Conservation (phyloP, 176 grass and related monocot genomes). For the Carex myosuroides region DNA sequence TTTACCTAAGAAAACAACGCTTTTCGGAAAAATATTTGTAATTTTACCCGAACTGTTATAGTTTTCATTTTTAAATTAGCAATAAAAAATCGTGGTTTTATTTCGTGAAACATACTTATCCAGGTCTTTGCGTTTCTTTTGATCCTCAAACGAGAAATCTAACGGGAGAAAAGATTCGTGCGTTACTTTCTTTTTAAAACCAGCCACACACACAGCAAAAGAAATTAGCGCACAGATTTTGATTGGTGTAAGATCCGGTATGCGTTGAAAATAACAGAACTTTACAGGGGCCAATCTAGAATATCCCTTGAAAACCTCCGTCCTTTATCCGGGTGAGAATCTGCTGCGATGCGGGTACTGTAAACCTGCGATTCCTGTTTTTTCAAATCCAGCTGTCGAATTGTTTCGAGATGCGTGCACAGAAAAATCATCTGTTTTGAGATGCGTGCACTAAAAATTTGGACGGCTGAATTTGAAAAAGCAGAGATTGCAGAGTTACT, state of each 20-base stretch:
- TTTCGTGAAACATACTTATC: background rate
- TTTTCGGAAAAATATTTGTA: too few relatives aligned
- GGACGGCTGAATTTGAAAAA: too few relatives aligned
- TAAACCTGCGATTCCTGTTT: too few relatives aligned
- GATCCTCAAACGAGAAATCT: background rate
- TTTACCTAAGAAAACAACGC: too few relatives aligned
- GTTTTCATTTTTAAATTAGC: too few relatives aligned
- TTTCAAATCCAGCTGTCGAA: too few relatives aligned
- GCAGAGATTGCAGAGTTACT: too few relatives aligned
- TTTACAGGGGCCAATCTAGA: background rate
- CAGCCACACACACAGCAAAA: background rate
- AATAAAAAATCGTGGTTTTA: background rate
- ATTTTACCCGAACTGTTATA: too few relatives aligned
- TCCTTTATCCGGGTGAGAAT: background rate
- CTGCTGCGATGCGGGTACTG: too few relatives aligned
- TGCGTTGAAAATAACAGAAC: background rate
- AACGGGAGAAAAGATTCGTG: background rate
- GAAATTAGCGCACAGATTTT: background rate
- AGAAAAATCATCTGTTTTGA: too few relatives aligned
- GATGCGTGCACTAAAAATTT: too few relatives aligned
- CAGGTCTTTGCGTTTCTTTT: background rate
- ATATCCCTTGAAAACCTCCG: background rate
- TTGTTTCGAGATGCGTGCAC: too few relatives aligned
- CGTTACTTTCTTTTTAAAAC: background rate
- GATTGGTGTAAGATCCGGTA: background rate